These are phyloP conservation scores for Clavispora carvajalis DNA, from an alignment of 805 yeast genomes.

Conservation along the genomic window DNA sequence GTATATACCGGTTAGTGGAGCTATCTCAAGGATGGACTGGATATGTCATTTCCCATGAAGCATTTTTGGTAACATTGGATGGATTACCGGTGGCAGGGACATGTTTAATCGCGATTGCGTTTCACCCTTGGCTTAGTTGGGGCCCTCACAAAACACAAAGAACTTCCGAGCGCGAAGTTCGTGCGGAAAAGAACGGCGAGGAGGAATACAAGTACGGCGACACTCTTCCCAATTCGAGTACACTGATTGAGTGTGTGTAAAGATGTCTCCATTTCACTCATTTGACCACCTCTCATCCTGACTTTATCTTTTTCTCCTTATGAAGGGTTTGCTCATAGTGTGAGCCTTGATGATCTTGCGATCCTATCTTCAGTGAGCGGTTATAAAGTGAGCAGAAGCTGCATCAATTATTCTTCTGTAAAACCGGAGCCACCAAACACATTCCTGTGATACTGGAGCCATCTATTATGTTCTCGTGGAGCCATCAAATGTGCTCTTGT, in stretches of 20 bases:
- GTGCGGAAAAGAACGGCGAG: background rate
- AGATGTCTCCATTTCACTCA: no score
- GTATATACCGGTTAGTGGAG: slow-evolving; percentile 3
- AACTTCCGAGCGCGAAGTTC: background rate
- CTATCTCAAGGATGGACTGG: slow-evolving; percentile 2
- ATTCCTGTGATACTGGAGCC: no score
- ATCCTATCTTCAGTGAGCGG: no score
- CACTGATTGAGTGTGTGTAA: background rate
- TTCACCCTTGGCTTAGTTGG: slow-evolving; percentile 1
- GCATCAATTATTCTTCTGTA: no score
- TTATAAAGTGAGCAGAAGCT: no score
- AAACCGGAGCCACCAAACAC: no score
- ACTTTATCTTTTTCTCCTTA: no score
- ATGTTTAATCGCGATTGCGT: background rate
- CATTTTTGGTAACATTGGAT: background rate
- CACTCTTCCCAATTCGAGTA: background rate
- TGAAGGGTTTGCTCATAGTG: no score
- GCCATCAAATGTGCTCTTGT: no score
- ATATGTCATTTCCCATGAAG: slow-evolving; percentile 1
- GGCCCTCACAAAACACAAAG: background rate
- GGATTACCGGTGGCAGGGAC: background rate
- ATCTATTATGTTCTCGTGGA: no score
- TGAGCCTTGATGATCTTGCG: no score
- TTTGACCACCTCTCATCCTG: no score
- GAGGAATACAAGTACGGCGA: background rate